Evolutionary conservation across 2,329 filamentous ascomycete genomes (phyloP).

Genomic region (Metarhizium brunneum): DNA sequence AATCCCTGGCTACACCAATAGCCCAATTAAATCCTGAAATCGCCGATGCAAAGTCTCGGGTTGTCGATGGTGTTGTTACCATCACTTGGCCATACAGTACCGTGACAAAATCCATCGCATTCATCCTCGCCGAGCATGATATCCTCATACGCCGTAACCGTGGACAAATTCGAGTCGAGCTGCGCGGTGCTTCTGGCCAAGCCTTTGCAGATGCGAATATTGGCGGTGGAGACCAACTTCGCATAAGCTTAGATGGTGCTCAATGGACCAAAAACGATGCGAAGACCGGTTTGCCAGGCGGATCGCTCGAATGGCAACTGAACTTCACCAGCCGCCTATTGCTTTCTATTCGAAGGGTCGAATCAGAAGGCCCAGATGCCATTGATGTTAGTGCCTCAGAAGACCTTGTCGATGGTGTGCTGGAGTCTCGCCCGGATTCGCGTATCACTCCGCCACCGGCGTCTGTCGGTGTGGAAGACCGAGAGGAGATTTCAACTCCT

Average conservation of each 20-base stretch:
- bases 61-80: conserved; percentile 64
- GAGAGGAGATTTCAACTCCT: conserved; percentile 2
- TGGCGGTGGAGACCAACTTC: conserved; percentile 69
- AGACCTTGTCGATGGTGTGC: conserved; percentile 9
- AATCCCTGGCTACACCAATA: conserved; percentile 38
- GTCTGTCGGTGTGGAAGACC: neutral
- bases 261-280: conserved; percentile 50
- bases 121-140: conserved; percentile 78
- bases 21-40: conserved; percentile 44
- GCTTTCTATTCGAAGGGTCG: conserved; percentile 32
- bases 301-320: conserved; percentile 49
- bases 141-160: conserved; percentile 66
- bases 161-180: conserved; percentile 74
- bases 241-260: conserved; percentile 59
- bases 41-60: conserved; percentile 27
- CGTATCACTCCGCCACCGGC: neutral
- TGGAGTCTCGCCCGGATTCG: neutral
- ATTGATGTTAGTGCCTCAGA: conserved; percentile 40
- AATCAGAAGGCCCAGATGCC: conserved; percentile 35
- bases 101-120: conserved; percentile 61
- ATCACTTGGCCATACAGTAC: conserved; percentile 89
- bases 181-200: conserved; percentile 61
- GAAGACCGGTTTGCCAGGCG: conserved; percentile 37
- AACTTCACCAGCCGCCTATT: conserved; percentile 41
- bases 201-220: conserved; percentile 57